phyloP scores from a whole-genome alignment of 2,329 filamentous ascomycete genomes.

The Ophiostoma perfectum region DNA sequence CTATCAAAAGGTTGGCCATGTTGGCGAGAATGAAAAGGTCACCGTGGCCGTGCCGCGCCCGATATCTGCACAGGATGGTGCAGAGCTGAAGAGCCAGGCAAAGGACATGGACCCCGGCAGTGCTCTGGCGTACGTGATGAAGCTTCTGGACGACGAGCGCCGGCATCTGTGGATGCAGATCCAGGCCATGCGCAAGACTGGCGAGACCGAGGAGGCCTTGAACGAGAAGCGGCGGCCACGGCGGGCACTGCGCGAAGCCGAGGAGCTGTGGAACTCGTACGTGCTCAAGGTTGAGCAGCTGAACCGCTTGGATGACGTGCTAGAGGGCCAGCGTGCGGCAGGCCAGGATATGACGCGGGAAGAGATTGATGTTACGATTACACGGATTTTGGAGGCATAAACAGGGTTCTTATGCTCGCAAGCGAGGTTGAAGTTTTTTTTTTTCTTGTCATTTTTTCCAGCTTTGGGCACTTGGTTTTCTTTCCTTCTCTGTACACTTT shows the following conservation, averaged over 20 bases:
- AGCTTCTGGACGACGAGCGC: slow-evolving; percentile 73
- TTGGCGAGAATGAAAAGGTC: slow-evolving; percentile 21
- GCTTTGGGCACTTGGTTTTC: not conserved
- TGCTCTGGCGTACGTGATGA: slow-evolving; percentile 77
- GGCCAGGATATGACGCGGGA: slow-evolving; percentile 59
- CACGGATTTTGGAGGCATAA: slow-evolving; percentile 40
- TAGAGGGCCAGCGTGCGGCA: slow-evolving; percentile 68
- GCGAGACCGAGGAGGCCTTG: slow-evolving; percentile 18
- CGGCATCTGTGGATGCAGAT: slow-evolving; percentile 68
- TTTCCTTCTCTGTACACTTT: not conserved
- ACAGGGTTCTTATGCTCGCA: not conserved
- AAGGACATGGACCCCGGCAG: slow-evolving; percentile 47
- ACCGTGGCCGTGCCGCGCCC: slow-evolving; percentile 26
- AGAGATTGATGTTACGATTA: slow-evolving; percentile 59
- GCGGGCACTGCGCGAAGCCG: slow-evolving; percentile 24
- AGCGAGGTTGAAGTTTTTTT: not conserved
- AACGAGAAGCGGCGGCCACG: slow-evolving; percentile 19
- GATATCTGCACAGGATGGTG: not conserved
- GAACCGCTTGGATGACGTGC: slow-evolving; percentile 68
- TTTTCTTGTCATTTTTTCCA: not conserved
- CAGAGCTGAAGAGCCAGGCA: not conserved
- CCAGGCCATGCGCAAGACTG: slow-evolving; percentile 41
- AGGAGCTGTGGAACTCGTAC: slow-evolving; percentile 27
- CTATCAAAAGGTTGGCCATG: slow-evolving; percentile 21
- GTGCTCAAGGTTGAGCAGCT: slow-evolving; percentile 28